Evolutionary conservation across 345 rosid genomes (phyloP), one percentile per base, ranked within the genome.

Genomic region (Acer saccharum): DNA sequence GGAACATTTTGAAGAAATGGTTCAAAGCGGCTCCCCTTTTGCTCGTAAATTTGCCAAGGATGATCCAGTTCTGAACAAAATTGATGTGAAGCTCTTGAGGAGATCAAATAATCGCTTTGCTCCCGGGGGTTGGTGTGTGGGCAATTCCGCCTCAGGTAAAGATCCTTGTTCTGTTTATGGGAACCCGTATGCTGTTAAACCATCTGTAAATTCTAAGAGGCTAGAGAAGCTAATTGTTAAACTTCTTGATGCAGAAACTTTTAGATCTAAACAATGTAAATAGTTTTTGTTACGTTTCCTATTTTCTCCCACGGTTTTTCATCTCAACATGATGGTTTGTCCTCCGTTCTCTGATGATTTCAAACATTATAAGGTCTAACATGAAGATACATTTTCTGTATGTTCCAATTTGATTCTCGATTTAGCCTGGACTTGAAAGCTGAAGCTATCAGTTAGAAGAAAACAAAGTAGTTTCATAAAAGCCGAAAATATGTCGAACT

Each of bases 21-120:
- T 91, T 65, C 83, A 74, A 55, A 95, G 96, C 25, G 98, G 99
- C 2, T 91, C 91, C 23, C 97, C 98, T n/a, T 95, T 95, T 83
- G 98, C 97, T 32, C 93, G 91, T 48, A 80, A 84, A 74, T 95
- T 95, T 65, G 84, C 73, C 71, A 83, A 80, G 81, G 92, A 85
- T 63, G 90, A 89, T 84, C 84, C 80, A 0, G 83, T 91, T 67
- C 93, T 93, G 0, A 80, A 87, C 75, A 90, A 82, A 85, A 95
- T 95, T 9, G 96, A 93, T 61, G 78, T 71, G 60, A 86, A 88
- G 71, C 91, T 93, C 20, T 78, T 95, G 75, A 69, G 78, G 67
- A 81, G 89, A 84, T 72, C 81, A 0, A 80, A 76, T 5, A 84
- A 86, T 23, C 81, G 83, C 65, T 77, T 89, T 21, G 73, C 89